These are phyloP conservation scores for Diaporthe eres DNA, from an alignment of 2,329 filamentous ascomycete species.

Conservation along the genomic window DNA sequence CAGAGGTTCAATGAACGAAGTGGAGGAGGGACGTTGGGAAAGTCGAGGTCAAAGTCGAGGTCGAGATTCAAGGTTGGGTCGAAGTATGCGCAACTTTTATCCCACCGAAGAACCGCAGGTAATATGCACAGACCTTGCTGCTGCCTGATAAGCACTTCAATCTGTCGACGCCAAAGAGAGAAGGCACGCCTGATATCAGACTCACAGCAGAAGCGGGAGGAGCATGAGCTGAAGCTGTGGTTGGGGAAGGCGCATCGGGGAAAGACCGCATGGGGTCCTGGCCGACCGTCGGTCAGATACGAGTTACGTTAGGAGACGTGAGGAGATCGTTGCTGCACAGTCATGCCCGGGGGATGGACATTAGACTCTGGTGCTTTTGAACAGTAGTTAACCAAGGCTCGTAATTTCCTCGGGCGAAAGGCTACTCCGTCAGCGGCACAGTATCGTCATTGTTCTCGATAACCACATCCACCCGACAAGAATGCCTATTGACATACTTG, in stretches of 20 bases:
- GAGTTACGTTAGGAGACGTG: too few relatives aligned
- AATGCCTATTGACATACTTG: conserved; percentile 26
- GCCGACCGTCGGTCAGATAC: too few relatives aligned
- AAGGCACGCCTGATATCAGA: background rate
- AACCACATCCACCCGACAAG: conserved; percentile 21
- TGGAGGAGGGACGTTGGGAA: background rate
- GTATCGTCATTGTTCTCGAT: conserved; percentile 27
- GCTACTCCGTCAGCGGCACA: background rate
- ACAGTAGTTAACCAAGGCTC: background rate
- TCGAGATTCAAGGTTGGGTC: background rate
- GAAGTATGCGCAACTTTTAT: too few relatives aligned
- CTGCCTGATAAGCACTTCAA: background rate
- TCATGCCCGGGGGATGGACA: background rate
- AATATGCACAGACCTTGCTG: background rate
- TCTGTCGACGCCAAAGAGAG: background rate
- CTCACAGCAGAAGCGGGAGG: background rate
- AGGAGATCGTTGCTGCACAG: background rate
- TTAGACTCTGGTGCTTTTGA: background rate
- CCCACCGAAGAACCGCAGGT: background rate
- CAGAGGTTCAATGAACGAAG: background rate
- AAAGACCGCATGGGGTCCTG: too few relatives aligned
- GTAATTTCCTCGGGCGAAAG: background rate
- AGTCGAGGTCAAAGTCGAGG: background rate
- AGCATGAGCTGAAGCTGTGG: background rate
- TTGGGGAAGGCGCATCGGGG: too few relatives aligned